Base-by-base conservation (phyloP, 169 alveolate species). In the Cryptosporidium meleagridis region DNA sequence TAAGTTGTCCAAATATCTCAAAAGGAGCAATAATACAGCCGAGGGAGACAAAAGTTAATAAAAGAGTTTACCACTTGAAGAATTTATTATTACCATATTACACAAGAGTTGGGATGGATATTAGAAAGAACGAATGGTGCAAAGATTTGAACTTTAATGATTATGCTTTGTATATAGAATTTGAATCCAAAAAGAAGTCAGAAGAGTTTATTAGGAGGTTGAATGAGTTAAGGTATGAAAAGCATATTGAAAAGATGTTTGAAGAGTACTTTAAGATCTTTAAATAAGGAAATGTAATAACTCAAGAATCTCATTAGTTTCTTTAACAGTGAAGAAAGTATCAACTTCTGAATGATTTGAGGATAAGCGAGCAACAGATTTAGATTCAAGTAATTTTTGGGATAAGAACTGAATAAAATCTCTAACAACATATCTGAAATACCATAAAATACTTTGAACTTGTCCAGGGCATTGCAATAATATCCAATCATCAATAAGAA, bases 11-110 rank as follows among this genome's bases (percentile, higher is more conserved):
- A 62, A 80, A 65, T 21, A 67, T 80, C 44, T 80, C 80, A 0
- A 80, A 23, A 26, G 89, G 89, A 26, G 89, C 89, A 26, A 80
- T 80, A 16, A 61, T 80, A 62, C 89, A 80, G 10, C 72, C 89
- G 7, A 80, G 59, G n/a, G 65, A 62, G n/a, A 37, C 21, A 10
- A 61, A 26, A 29, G 35, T 44, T 0, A 70, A 70, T 31, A 39
- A 37, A 6, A 62, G 29, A 23, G 39, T 61, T 29, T 80, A 67
- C 51, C 89, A 80, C 14, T 23, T 80, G 23, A 80, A 80, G 35
- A 80, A 80, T 26, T 12, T 80, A 45, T n/a, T 80, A 9, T 37
- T 80, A 14, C 89, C 89, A 29, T 21, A n/a, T n/a, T 80, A 80
- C n/a, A 80, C 89, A 8, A 80, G 89, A 65, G 72, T 37, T 14